These are phyloP conservation scores for Gossypium australe DNA, from an alignment of 345 rosid species.

Conservation along the genomic window DNA sequence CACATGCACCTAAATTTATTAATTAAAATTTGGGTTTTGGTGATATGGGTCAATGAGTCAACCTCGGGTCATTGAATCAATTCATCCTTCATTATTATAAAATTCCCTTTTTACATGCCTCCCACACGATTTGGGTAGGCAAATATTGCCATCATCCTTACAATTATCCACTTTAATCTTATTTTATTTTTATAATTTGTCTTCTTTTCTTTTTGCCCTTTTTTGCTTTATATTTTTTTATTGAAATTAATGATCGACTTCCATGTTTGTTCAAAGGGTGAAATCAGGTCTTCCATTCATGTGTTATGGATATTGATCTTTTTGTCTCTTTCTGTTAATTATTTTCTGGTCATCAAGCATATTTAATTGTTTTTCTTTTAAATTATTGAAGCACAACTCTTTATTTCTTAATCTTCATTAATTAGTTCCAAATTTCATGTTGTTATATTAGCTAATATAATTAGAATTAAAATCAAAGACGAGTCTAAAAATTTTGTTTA, in stretches of 20 bases:
- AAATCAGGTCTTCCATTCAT: not conserved
- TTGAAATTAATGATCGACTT: not conserved
- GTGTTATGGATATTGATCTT: not conserved
- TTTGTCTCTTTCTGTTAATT: not conserved
- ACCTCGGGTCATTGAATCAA: not conserved
- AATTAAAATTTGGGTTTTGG: no score
- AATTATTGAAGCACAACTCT: not conserved
- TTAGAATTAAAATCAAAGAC: no score
- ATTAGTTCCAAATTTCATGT: no score
- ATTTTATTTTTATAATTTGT: not conserved
- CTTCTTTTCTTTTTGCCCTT: not conserved
- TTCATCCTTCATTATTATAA: not conserved
- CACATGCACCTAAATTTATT: no score
- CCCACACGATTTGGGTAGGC: conserved; percentile 16
- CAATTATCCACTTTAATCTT: not conserved
- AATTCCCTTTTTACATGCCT: not conserved
- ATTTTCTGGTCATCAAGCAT: not conserved
- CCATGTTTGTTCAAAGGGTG: not conserved
- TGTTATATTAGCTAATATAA: no score
- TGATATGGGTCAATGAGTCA: conserved; percentile 6
- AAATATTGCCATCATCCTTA: conserved; percentile 10
- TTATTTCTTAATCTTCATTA: not conserved
- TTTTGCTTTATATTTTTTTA: not conserved
- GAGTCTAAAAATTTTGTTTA: no score
- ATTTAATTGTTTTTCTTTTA: not conserved